Evolutionary conservation across 108 stramenopile genomes (phyloP), one percentile per base, ranked within the genome.

Genomic region (Fragilariopsis cylindrus): DNA sequence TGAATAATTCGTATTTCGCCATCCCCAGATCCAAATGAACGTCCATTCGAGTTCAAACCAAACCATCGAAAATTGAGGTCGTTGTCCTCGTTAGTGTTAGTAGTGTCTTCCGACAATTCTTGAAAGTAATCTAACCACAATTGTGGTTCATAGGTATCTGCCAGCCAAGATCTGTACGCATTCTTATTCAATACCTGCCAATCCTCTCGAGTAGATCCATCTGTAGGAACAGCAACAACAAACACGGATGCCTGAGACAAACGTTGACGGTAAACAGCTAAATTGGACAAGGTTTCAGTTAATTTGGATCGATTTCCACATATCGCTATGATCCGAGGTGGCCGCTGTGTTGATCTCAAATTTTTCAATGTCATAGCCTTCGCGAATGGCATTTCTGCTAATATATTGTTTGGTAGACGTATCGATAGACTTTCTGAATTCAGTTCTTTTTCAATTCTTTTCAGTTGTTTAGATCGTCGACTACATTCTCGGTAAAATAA

Each of bases 391-490:
- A 16, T 48, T 74, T 86, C 85, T 7, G 85, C 47, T 41, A 81
- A 60, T 4, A 53, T 45, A 74, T 82, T 86, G 11, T 85, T 79
- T 4, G 92, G 88, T 30, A 90, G 13, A 5, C 87, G 80, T 1
- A 93, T 73, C 21, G 75, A 66, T 45, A 93, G 74, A 11, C 57
- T 13, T 54, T 82, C 81, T 1, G 92, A 78, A 58, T 90, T 89
- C 47, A 93, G 72, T 82, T 93, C 92, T 47, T 91, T 90, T 78
- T 93, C 92, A 57, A 93, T 88, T 39, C 92, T 70, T 3, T 16
- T 77, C 68, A 93, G 52, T 70, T 91, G 90, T n/a, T 81, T 88
- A 47, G 82, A 80, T 15, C 92, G 79, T 47, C 81, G 69, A 60
- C 71, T 62, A 55, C 88, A 79, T 67, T 93, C 92, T 64, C 88